Conservation (phyloP, 1,284 basidiomycete species). For the Sporisorium scitamineum region DNA sequence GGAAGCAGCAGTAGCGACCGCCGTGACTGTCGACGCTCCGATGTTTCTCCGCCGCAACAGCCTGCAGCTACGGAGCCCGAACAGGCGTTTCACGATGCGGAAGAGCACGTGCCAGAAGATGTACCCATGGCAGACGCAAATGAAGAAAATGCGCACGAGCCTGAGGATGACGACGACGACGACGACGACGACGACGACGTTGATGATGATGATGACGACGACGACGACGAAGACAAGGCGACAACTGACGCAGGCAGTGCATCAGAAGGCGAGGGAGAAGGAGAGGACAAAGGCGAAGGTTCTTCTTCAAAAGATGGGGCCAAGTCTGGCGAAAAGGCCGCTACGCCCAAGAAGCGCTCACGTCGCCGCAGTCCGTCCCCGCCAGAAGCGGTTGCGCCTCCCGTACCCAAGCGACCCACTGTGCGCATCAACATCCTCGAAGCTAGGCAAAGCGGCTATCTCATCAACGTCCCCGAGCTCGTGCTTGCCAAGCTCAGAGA, state of each 20-base stretch:
- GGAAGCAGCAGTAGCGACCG: conserved; percentile 4
- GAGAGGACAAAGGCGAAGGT: conserved; percentile 40
- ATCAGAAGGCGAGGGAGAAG: conserved; percentile 44
- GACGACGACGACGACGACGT: conserved; percentile 38
- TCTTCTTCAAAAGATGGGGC: conserved; percentile 36
- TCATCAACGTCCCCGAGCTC: conserved; percentile 60
- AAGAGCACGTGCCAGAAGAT: conserved; percentile 26
- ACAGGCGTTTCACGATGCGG: conserved; percentile 28
- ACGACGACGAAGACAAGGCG: conserved; percentile 51
- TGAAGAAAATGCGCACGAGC: conserved; percentile 9
- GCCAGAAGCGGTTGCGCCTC: conserved; percentile 28
- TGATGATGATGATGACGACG: conserved; percentile 47
- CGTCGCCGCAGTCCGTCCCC: conserved; percentile 38
- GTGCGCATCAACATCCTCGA: conserved; percentile 41
- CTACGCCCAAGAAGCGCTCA: conserved; percentile 31
- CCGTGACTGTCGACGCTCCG: conserved; percentile 19
- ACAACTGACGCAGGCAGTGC: conserved; percentile 52
- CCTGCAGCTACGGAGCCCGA: conserved; percentile 11
- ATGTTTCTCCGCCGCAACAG: conserved; percentile 13
- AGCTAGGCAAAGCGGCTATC: conserved; percentile 53
- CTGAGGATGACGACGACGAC: conserved; percentile 14
- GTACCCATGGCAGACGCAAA: conserved; percentile 24
- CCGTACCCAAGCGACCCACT: conserved; percentile 37
- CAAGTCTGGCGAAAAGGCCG: conserved; percentile 35
- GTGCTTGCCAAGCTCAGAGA: conserved; percentile 54